phyloP scores from a whole-genome alignment of 495 filamentous ascomycete species.

The Aspergillus conjunctus region DNA sequence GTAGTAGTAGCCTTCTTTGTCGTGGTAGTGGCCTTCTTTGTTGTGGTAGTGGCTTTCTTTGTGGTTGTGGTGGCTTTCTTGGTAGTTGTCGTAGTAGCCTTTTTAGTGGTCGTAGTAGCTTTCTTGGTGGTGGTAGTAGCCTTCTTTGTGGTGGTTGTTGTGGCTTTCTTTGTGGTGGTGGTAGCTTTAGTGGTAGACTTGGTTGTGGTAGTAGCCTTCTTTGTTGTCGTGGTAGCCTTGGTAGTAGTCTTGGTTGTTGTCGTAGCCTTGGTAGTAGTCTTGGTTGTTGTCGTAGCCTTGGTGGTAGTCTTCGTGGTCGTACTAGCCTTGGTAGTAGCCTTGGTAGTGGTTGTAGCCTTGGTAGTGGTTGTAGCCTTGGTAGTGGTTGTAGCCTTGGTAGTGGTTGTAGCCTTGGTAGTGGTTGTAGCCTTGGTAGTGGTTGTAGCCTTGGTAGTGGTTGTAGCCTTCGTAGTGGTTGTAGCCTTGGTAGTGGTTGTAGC shows the following conservation, averaged over 20 bases:
- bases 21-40: not conserved
- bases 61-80: not conserved
- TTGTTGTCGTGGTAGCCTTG: not conserved
- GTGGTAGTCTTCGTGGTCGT: slow-evolving; percentile 3
- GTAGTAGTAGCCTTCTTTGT: not conserved
- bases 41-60: not conserved
- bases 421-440: not conserved
- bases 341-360: slow-evolving; percentile 17
- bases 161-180: not conserved
- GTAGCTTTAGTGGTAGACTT: not conserved
- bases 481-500: slow-evolving; percentile 20
- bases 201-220: slow-evolving; percentile 2
- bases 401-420: slow-evolving; percentile 9
- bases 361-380: slow-evolving; percentile 20
- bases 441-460: slow-evolving; percentile 12
- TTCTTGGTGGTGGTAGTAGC: not conserved
- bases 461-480: slow-evolving; percentile 26
- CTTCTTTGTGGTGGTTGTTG: not conserved
- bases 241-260: slow-evolving; percentile 1
- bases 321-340: not conserved
- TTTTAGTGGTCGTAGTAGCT: not conserved
- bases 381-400: slow-evolving; percentile 19
- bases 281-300: not conserved
- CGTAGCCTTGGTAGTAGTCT: slow-evolving; percentile 2
- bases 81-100: not conserved